Base-by-base conservation (phyloP, 768 basidiomycete genomes). In the Fistulinella prunicolor region DNA sequence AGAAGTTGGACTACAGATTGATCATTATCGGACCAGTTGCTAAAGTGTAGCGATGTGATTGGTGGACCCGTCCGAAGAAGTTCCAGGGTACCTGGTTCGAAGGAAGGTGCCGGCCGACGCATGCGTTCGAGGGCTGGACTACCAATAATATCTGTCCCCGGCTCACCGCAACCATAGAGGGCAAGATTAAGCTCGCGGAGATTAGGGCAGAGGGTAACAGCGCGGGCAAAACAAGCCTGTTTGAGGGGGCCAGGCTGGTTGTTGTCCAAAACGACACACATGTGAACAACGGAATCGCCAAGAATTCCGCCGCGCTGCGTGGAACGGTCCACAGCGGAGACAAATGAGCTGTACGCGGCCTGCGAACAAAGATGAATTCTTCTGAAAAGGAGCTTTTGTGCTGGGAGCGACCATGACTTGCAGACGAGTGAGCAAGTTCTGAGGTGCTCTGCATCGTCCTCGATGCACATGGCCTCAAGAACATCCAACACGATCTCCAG, bases 11-110 rank as follows among this genome's bases (percentile, higher is more conserved):
- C 67, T 43, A 87, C 67, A 14, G 76, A 69, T 34, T 77, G 66
- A 42, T 73, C 66, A 59, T 84, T 81, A 51, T 82, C 77, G 10
- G 86, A 82, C 84, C 83, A 87, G 60, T 89, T 88, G 60, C 75
- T 78, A 58, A 89, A 82, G 46, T 77, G 75, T 5, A 89, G 71
- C 6, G 66, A 61, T 24, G 74, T 69, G 52, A 81, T 77, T 38
- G 52, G 60, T 1, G 85, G 81, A n/a, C 80, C 83, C 9, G 75
- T 62, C 44, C 69, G 75, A 42, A 87, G 73, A 36, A 77, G 62
- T 16, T 74, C 64, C 26, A 86, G 63, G 3, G 79, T 81, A 43
- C 61, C 62, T 0, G 75, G 71, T 56, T 79, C 75, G 55, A 84
- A 83, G 3, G 78, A 72, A 1, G 80, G 79, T 20, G 79, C 80